Evolutionary conservation across 2,329 filamentous ascomycete genomes (phyloP), one percentile per base, ranked within the genome.

Genomic region (Clonostachys solani): DNA sequence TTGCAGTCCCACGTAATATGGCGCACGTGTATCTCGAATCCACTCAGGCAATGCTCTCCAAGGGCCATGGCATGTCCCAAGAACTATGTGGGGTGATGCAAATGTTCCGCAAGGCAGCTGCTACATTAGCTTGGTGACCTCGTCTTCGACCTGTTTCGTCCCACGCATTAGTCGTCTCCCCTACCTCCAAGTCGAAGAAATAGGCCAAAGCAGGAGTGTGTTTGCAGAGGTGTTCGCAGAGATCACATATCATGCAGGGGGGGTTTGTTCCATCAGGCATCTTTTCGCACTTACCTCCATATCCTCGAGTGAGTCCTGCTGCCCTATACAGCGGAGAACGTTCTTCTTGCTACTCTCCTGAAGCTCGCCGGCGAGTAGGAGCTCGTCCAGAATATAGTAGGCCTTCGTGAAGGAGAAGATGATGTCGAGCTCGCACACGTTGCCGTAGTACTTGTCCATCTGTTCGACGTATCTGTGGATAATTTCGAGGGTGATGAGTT

Each of bases 371-470:
- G 94, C 94, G 56, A 99, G 78, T 55, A 99, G 77, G 52, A 99
- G 80, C 73, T 99, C 94, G 66, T 99, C 94, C 42, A 99, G 83
- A 57, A 99, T 99, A 71, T 97, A 99, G 71, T 99, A 99, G 50
- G 94, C 94, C 71, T 99, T 99, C 59, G 96, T 95, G 69, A 99
- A 99, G 67, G 96, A 97, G 81, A 99, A 99, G 68, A 99, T 99
- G 71, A 97, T 96, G 68, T 97, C 92, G 54, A 99, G 82, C 74
- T 99, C 94, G 84, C 94, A 99, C 50, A 99, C 94, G 68, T 99
- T 99, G 69, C 94, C 94, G 69, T 97, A 99, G 76, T 99, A 99
- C 70, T 99, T 99, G 79, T 99, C 94, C 94, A 99, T 99, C 73
- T 99, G 94, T 71, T 99, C 94, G 64, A 99, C 94, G 67, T 99